Base-by-base conservation (phyloP, 2,329 filamentous ascomycete genomes). In the Erysiphe neolycopersici region DNA sequence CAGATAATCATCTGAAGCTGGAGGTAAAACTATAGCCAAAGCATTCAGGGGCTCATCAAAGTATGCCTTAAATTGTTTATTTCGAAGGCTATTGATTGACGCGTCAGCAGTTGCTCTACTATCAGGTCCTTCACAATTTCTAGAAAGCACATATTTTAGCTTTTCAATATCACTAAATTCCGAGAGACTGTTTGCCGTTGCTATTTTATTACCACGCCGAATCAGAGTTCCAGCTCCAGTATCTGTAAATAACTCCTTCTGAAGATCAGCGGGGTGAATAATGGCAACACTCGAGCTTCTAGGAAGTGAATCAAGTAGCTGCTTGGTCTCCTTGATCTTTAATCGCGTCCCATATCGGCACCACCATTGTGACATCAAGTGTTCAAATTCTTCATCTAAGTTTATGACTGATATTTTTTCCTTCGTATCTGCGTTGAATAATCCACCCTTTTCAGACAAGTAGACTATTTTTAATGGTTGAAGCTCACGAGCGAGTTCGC, bases 251-350 rank as follows among this genome's bases (percentile, higher is more conserved):
- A 95, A 66, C 60, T 98, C 89, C 64, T 91, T 93, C 62, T 95
- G 85, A 38, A 98, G 68, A 59, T 92, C 85, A 50, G 81, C 84
- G 2, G 89, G 87, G 62, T 95, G 85, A 53, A 95, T 98, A 55
- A 98, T 95, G 48, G 89, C 89, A 42, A 98, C 87, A 53, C 82
- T 92, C 16, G 87, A 94, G 45, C 81, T 87, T 53, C 82, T 77
- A 43, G 89, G 89, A 16, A 98, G 72, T 42, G 80, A 77, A 52
- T 83, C 81, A 43, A 98, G 65, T 26, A 98, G 70, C 46, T 92
- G 84, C 67, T 93, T 92, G 63, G 92, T 91, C 64, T 98, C 84
- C 63, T 80, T 82, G 61, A 98, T 95, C 75, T 98, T 98, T 50
- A 95, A 69, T 49, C 85, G 73, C 33, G 87, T 95, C 49, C 89